phyloP scores from a whole-genome alignment of 2,329 filamentous ascomycete genomes.

The Curvularia spicifera region DNA sequence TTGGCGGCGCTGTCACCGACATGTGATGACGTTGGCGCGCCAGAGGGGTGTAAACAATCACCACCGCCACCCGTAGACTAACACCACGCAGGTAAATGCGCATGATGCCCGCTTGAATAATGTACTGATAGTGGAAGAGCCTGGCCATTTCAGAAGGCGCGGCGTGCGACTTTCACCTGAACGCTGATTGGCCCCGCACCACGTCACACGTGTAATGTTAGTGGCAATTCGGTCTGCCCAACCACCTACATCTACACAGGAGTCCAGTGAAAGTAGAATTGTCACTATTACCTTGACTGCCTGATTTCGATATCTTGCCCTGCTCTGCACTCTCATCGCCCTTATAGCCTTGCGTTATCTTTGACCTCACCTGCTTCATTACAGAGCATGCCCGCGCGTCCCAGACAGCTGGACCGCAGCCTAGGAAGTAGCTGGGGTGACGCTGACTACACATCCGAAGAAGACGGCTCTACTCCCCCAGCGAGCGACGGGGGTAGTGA shows the following conservation, averaged over 20 bases:
- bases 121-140: conserved; percentile 4
- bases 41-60: background rate
- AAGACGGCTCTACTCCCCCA: conserved; percentile 34
- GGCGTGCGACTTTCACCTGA: conserved; percentile 6
- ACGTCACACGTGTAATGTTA: conserved; percentile 35
- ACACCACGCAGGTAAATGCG: conserved; percentile 3
- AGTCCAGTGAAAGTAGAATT: background rate
- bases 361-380: background rate
- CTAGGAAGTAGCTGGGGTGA: conserved; percentile 47
- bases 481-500: conserved; percentile 36
- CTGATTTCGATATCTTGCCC: background rate
- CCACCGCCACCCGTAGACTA: conserved; percentile 3
- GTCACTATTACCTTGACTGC: conserved; percentile 1
- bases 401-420: conserved; percentile 32
- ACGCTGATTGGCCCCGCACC: conserved; percentile 35
- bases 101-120: background rate
- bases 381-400: conserved; percentile 25
- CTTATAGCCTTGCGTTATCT: background rate
- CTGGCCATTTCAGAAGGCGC: conserved; percentile 7
- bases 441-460: conserved; percentile 38
- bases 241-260: conserved; percentile 24
- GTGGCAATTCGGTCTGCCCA: conserved; percentile 33
- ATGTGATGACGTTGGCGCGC: conserved; percentile 22
- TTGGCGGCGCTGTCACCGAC: conserved; percentile 24
- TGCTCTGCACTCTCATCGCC: background rate